Evolutionary conservation across 768 basidiomycete species (phyloP).

Genomic region (Pleurotus tuber-regium): DNA sequence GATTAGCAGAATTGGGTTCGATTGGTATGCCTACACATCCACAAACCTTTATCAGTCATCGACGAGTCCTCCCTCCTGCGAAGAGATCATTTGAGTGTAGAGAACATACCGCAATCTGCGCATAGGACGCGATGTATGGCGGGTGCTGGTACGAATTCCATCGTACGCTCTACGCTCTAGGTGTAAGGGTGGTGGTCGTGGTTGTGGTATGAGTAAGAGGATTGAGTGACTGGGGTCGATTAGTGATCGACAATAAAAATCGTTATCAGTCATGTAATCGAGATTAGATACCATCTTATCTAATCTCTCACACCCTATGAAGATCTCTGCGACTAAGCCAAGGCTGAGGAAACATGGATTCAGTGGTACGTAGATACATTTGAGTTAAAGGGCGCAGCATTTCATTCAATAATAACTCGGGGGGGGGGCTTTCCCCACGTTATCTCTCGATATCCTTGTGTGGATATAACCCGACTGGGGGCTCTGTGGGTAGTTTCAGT

Average conservation of each 20-base stretch:
- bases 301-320: not conserved
- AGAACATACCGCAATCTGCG: conserved; percentile 75
- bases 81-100: not conserved
- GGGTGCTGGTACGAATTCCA: conserved; percentile 79
- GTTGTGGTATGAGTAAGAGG: conserved; percentile 8
- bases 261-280: not conserved
- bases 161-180: conserved; percentile 27
- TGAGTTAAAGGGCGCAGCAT: no score
- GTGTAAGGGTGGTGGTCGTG: not conserved
- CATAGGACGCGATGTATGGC: conserved; percentile 83
- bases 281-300: not conserved
- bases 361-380: no score
- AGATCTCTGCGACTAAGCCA: not conserved
- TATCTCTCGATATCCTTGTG: no score
- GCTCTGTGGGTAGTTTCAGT: no score
- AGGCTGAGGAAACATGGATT: no score
- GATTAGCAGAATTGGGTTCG: conserved; percentile 88
- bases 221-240: not conserved
- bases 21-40: conserved; percentile 75
- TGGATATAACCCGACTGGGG: no score
- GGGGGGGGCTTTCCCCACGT: no score
- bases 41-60: not conserved
- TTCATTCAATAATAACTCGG: no score
- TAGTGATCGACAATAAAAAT: conserved; percentile 4
- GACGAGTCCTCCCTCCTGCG: not conserved